Base-by-base conservation (phyloP, 1,284 basidiomycete species). In the Ceratobasidium sp. region DNA sequence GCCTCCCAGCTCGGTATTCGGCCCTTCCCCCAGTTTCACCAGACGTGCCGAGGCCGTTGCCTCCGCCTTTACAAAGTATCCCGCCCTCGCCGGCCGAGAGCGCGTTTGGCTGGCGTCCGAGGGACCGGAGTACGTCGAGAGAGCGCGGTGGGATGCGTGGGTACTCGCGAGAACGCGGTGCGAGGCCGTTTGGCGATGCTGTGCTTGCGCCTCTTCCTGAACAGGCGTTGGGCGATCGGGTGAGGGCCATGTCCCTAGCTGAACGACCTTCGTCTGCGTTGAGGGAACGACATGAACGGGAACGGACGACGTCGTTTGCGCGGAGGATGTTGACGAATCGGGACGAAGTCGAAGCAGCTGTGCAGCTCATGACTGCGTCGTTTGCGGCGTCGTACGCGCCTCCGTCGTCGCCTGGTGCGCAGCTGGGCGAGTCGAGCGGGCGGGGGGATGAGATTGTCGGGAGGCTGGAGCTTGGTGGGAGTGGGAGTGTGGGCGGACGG, bases 81-180 rank as follows among this genome's bases (percentile, higher is more conserved):
- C 74, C 74, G 3, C 74, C 74, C 7, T 76, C 74, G n/a, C 74
- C 74, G 7, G 74, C 74, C 5, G 74, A 76, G n/a, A 67, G 74
- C 54, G 62, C 74, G 17, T 76, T 52, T 50, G 38, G 52, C 0
- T 57, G 23, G 6, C 67, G 67, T 38, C 23, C 38, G 1, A n/a
- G 74, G 46, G 74, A 67, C 6, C 6, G 74, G 64, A 57, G 50
- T 28, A 28, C 17, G 10, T 66, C 64, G 26, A 28, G 64, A 23
- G 67, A 69, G 9, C 38, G 48, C 13, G 61, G 61, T 26, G 6
- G 61, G 46, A 46, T 48, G n/a, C 71, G 71, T 23, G 61, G 61
- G 33, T 33, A 33, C 33, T 66, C 64, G 26, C 4, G 64, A 23
- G 67, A 69, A 3, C 38, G 48, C 13, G 61, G 61, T 26, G 6